These are phyloP conservation scores for Fusarium pseudoanthophilum DNA, from an alignment of 2,329 filamentous ascomycete genomes.

Conservation along the genomic window DNA sequence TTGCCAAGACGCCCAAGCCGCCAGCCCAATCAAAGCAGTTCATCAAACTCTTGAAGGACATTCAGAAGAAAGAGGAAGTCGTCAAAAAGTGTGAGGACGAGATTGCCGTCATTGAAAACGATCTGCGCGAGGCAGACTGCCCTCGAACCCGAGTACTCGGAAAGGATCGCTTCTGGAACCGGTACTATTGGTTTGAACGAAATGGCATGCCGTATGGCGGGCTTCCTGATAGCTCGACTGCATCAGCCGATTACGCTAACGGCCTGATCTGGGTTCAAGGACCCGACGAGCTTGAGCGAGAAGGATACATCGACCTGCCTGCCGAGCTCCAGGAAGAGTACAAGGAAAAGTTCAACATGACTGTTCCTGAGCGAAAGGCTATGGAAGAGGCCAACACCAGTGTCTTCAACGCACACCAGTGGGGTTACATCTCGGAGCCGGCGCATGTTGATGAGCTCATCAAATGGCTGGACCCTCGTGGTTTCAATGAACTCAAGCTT, in stretches of 20 bases:
- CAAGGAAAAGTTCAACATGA: constrained; percentile 80
- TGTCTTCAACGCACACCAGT: constrained; percentile 80
- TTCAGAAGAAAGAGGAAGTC: constrained; percentile 84
- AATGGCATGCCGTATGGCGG: constrained; percentile 98
- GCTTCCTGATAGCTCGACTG: constrained; percentile 87
- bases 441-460: constrained; percentile 82
- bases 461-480: constrained; percentile 87
- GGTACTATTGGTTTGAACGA: constrained; percentile 99
- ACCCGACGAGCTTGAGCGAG: constrained; percentile 86
- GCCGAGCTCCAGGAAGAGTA: constrained; percentile 80
- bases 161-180: constrained; percentile 96
- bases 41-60: constrained; percentile 86
- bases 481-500: constrained; percentile 85
- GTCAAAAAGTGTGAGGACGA: constrained; percentile 86
- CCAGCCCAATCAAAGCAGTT: constrained; percentile 89
- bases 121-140: constrained; percentile 92
- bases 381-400: constrained; percentile 86
- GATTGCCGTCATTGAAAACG: constrained; percentile 87
- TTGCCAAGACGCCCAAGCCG: constrained; percentile 68
- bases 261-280: constrained; percentile 97
- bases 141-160: constrained; percentile 89
- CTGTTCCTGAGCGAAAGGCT: constrained; percentile 84
- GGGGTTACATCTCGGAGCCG: constrained; percentile 90
- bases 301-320: constrained; percentile 84
- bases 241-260: constrained; percentile 88